phyloP scores from a whole-genome alignment of 768 basidiomycete species.

The Lactarius quietus region DNA sequence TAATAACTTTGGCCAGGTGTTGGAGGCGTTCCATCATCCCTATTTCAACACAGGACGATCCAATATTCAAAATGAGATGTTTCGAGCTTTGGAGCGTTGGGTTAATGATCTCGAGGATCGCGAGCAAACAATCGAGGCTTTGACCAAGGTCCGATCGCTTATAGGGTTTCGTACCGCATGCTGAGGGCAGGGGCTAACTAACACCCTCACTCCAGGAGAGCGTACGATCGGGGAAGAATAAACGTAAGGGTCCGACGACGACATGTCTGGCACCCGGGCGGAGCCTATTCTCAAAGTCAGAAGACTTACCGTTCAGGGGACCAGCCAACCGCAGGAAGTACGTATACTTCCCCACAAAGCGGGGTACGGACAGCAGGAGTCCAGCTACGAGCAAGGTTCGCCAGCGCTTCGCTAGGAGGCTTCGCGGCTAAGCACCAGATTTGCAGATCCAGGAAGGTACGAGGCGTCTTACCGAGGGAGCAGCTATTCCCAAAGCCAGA shows the following conservation, averaged over 20 bases:
- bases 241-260: conserved; percentile 16
- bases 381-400: conserved; percentile 1
- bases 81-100: conserved; percentile 53
- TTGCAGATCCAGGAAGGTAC: neutral
- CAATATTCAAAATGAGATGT: conserved; percentile 58
- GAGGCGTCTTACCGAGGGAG: neutral
- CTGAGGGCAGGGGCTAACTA: neutral
- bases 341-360: conserved; percentile 6
- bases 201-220: conserved; percentile 2
- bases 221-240: conserved; percentile 18
- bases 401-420: neutral
- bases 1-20: conserved; percentile 35
- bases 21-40: conserved; percentile 68
- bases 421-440: neutral
- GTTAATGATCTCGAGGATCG: conserved; percentile 46
- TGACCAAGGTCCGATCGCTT: conserved; percentile 46
- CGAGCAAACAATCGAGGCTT: conserved; percentile 42
- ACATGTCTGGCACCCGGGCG: conserved; percentile 5
- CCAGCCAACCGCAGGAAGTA: neutral
- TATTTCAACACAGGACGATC: conserved; percentile 55
- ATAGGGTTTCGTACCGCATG: neutral
- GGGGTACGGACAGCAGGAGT: neutral
- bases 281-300: neutral
- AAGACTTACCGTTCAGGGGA: neutral
- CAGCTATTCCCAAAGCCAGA: neutral